Base-by-base conservation (phyloP, 2,329 filamentous ascomycete species). In the Diaporthe sp. region DNA sequence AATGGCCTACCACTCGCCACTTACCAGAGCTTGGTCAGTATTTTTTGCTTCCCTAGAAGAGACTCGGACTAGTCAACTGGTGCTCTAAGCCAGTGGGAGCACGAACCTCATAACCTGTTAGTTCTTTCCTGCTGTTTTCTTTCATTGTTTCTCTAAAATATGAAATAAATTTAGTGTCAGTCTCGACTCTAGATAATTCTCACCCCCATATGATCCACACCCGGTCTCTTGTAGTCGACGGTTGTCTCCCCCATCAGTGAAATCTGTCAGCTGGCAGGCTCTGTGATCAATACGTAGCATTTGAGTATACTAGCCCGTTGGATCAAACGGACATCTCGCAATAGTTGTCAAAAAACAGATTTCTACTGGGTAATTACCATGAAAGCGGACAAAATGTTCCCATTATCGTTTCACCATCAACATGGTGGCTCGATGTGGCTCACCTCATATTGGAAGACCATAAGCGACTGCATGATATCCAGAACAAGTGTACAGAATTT, bases 201-300 rank as follows among this genome's bases (percentile, higher is more conserved):
- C 25, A 4, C 12, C 12, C 4, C 6, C 4, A 2, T 3, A 7
- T 7, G 5, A 28, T 15, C 0, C 10, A 7, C 4, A 55, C 5
- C 2, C 31, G 51, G 17, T 17, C 5, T 17, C 13, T 15, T 28
- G 13, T 13, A 6, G 13, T 31, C 25, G 2, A 17, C 25, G 31
- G 13, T 7, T 5, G 25, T 17, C 5, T 28, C 15, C 13, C 25
- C 3, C 13, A 28, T 5, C 6, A 9, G 51, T 4, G 15, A 10
- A n/a, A n/a, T 17, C 7, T 15, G 1, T 28, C n/a, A 55, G 5
- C 25, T 55, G 51, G 12, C 15, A 55, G 17, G 25, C 51, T 6
- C 15, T 7, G 10, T 25, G 4, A 55, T 17, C 3, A 25, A 4
- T 3, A 25, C 1, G 10, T 53, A 19, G 49, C 17, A 53, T 7